These are phyloP conservation scores for Prunus salicina DNA, from an alignment of 306 rosid genomes.

Conservation along the genomic window DNA sequence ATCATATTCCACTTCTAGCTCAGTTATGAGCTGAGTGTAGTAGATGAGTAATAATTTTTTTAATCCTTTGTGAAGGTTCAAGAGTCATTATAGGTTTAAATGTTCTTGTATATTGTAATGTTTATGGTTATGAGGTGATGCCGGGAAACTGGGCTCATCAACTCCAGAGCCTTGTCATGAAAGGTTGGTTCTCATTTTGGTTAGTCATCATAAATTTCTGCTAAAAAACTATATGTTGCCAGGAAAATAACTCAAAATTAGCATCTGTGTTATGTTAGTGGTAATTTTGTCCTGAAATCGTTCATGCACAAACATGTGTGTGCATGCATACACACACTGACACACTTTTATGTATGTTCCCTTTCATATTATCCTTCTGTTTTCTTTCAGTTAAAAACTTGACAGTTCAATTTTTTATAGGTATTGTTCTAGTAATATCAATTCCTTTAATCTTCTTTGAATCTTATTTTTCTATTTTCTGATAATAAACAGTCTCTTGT, in stretches of 20 bases:
- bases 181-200: not conserved
- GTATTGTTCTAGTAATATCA: not conserved
- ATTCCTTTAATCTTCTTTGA: not conserved
- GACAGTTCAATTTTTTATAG: not conserved
- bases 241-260: not conserved
- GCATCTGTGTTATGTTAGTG: not conserved
- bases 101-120: not conserved
- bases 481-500: slow-evolving; percentile 4
- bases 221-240: not conserved
- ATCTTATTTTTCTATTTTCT: not conserved
- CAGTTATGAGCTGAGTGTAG: not conserved
- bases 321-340: not conserved
- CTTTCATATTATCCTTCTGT: not conserved
- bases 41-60: not conserved
- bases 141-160: not conserved
- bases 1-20: not conserved
- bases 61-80: slow-evolving; percentile 10
- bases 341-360: not conserved
- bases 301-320: not conserved
- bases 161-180: not conserved
- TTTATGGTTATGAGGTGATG: not conserved
- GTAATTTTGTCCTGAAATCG: not conserved
- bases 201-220: not conserved
- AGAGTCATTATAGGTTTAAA: not conserved
- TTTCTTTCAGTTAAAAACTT: not conserved